Evolutionary conservation across 2,329 filamentous ascomycete species (phyloP).

Genomic region (Orbilia quercus): DNA sequence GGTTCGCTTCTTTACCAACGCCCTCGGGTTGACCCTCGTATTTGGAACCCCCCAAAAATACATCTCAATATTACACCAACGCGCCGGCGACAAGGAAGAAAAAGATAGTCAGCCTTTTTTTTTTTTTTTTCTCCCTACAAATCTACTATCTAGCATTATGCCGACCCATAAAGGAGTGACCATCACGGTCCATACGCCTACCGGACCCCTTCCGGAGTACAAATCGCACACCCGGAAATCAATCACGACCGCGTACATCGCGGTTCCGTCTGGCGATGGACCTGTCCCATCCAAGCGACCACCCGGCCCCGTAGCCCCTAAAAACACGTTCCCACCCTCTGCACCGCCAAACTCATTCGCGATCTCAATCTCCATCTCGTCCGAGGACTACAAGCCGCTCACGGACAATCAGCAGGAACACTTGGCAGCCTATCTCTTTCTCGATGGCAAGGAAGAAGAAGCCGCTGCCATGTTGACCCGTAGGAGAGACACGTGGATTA

Average conservation of each 20-base stretch:
- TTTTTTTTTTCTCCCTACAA: no score
- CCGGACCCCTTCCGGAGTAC: constrained; percentile 84
- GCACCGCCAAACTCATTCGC: constrained; percentile 96
- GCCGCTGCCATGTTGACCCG: constrained; percentile 92
- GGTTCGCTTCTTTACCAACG: constrained; percentile 15
- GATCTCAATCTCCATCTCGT: constrained; percentile 92
- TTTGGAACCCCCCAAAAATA: constrained; percentile 3
- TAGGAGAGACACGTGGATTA: constrained; percentile 98
- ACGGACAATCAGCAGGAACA: constrained; percentile 90
- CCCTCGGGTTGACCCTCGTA: constrained; percentile 13
- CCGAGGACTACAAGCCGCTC: constrained; percentile 85
- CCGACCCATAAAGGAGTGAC: constrained; percentile 99
- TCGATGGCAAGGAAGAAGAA: constrained; percentile 93
- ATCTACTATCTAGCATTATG: constrained; percentile 66
- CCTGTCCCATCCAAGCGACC: constrained; percentile 41
- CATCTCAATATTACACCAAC: neutral
- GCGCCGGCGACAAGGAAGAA: constrained; percentile 11
- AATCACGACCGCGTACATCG: constrained; percentile 96
- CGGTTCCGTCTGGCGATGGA: constrained; percentile 72
- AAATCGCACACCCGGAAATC: constrained; percentile 93
- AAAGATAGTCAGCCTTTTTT: no score
- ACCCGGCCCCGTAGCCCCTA: constrained; percentile 76
- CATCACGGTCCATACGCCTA: constrained; percentile 88
- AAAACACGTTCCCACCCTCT: constrained; percentile 72
- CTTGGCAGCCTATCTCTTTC: constrained; percentile 98